Percentiles rank a stretch among this genome's conserved stretches.
Evolutionary conservation across 2,329 filamentous ascomycete species (phyloP).

Genomic region (Hymenoscyphus scutula): DNA sequence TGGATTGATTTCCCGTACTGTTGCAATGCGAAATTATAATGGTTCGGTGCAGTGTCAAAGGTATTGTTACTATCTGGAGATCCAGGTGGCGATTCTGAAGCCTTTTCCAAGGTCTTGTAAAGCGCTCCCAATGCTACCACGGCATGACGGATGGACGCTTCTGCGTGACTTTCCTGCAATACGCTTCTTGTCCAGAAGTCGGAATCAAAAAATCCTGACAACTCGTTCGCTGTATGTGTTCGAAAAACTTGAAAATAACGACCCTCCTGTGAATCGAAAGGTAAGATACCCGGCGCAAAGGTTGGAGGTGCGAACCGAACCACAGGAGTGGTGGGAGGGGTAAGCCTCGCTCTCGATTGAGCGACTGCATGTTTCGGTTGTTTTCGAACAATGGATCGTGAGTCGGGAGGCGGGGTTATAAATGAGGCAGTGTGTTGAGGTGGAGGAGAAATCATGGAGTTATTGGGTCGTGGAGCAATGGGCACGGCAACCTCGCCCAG

Average conservation of each 20-base stretch:
- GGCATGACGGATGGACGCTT: slow-evolving; percentile 61
- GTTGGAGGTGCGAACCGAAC: slow-evolving; percentile 18
- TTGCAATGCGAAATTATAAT: slow-evolving; percentile 59
- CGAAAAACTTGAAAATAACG: slow-evolving; percentile 63
- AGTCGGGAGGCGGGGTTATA: slow-evolving; percentile 10
- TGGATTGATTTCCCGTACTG: slow-evolving; percentile 58
- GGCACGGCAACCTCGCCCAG: slow-evolving; percentile 22
- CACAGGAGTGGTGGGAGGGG: slow-evolving; percentile 16
- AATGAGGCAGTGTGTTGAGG: slow-evolving; percentile 12
- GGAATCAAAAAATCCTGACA: slow-evolving; percentile 66
- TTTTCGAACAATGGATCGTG: slow-evolving; percentile 6
- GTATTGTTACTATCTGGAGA: slow-evolving; percentile 29
- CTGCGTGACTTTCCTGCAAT: slow-evolving; percentile 60
- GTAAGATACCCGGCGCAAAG: slow-evolving; percentile 35
- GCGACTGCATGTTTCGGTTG: slow-evolving; percentile 3
- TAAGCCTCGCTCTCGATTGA: neutral
- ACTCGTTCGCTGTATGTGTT: slow-evolving; percentile 57
- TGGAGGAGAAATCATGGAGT: slow-evolving; percentile 3
- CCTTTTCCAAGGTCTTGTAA: slow-evolving; percentile 64
- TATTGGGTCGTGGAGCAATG: slow-evolving; percentile 28
- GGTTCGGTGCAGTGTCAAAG: slow-evolving; percentile 45
- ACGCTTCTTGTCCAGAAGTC: slow-evolving; percentile 64
- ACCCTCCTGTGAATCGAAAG: slow-evolving; percentile 51
- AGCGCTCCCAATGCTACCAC: slow-evolving; percentile 65
- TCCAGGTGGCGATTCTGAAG: slow-evolving; percentile 47